Conservation (phyloP, 2,329 filamentous ascomycete genomes). For the Fusarium irregulare region DNA sequence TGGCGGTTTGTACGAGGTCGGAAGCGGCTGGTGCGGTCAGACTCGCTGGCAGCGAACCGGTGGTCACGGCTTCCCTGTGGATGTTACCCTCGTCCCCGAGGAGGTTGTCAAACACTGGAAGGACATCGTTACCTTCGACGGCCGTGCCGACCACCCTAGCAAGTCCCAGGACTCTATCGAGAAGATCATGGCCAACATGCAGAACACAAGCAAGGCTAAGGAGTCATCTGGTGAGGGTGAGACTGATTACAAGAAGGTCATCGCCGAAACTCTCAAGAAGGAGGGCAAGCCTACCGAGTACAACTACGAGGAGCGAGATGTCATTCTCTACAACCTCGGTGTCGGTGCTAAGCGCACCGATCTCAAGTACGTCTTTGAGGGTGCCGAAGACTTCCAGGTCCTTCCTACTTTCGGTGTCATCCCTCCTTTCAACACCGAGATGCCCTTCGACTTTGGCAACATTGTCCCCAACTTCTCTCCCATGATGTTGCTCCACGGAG, state of each 20-base stretch:
- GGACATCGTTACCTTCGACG: conserved; percentile 86
- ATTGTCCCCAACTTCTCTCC: conserved; percentile 96
- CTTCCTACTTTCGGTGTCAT: conserved; percentile 96
- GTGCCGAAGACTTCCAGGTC: conserved; percentile 90
- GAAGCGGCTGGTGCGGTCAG: conserved; percentile 90
- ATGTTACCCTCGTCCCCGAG: conserved; percentile 86
- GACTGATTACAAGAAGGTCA: conserved; percentile 77
- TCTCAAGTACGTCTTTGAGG: conserved; percentile 89
- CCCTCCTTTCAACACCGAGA: conserved; percentile 87
- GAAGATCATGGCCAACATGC: conserved; percentile 83
- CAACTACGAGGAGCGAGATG: conserved; percentile 85
- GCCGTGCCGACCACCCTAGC: conserved; percentile 86
- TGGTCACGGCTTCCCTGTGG: conserved; percentile 90
- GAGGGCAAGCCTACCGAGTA: conserved; percentile 80
- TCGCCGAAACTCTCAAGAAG: conserved; percentile 78
- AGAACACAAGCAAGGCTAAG: conserved; percentile 73
- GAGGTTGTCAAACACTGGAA: conserved; percentile 80
- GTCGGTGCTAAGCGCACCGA: conserved; percentile 92
- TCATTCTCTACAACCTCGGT: conserved; percentile 95
- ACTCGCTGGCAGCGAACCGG: conserved; percentile 95
- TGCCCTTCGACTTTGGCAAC: conserved; percentile 82
- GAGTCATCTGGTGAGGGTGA: conserved; percentile 59
- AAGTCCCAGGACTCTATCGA: conserved; percentile 80
- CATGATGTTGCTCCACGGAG: conserved; percentile 98
- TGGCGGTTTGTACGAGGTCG: conserved; percentile 91